Evolutionary conservation across 1,284 basidiomycete genomes (phyloP).

Genomic region (Ganoderma resinaceum): DNA sequence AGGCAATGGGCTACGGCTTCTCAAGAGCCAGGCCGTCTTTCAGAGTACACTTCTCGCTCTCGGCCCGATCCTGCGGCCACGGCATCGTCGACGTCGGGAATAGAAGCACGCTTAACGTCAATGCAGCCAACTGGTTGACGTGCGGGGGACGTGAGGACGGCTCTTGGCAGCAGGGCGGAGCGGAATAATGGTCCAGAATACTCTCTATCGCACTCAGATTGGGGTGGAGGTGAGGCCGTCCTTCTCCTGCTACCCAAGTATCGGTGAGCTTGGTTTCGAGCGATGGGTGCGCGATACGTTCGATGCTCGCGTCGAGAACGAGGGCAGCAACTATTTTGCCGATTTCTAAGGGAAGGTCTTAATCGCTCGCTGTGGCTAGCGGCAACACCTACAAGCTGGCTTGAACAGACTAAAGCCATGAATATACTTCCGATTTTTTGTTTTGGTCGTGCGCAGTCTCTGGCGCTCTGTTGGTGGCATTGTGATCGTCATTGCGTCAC

Average conservation of each 20-base stretch:
- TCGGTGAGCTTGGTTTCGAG: background rate
- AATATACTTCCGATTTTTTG: no score
- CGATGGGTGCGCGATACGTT: background rate
- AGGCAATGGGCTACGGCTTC: background rate
- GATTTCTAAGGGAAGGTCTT: no score
- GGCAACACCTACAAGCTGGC: no score
- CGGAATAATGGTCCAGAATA: background rate
- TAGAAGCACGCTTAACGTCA: slow-evolving; percentile 29
- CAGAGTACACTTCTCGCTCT: slow-evolving; percentile 15
- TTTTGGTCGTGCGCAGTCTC: no score
- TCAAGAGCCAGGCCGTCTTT: background rate
- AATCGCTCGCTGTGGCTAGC: no score
- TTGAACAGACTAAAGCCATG: no score
- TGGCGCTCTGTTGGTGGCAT: background rate
- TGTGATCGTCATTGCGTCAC: background rate
- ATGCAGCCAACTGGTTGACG: slow-evolving; percentile 15
- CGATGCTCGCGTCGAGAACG: slow-evolving; percentile 7
- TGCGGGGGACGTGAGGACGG: slow-evolving; percentile 9
- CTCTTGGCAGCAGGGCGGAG: slow-evolving; percentile 1
- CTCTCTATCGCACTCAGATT: slow-evolving; percentile 13
- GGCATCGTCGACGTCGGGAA: slow-evolving; percentile 28
- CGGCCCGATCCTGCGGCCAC: slow-evolving; percentile 27
- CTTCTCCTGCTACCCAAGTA: background rate
- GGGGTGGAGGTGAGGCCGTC: background rate
- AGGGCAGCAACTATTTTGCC: no score